phyloP scores from a whole-genome alignment of 1,284 basidiomycete species.

The Trichosporon inkin region DNA sequence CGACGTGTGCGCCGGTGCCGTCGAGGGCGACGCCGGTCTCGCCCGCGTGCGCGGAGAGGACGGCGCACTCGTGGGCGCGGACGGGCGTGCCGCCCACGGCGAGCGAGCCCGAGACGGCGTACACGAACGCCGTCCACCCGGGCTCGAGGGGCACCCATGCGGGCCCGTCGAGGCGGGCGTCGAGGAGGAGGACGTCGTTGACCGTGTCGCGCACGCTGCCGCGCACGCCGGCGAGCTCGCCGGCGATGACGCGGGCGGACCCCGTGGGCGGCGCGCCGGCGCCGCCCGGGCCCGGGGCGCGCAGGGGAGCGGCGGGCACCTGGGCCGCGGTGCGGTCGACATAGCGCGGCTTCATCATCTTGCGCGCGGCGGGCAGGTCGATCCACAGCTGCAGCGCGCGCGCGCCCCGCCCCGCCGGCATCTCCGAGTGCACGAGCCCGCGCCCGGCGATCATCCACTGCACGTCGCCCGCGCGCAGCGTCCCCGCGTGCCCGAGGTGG shows the following conservation, averaged over 20 bases:
- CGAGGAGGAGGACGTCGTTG: constrained; percentile 56
- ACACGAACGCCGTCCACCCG: constrained; percentile 78
- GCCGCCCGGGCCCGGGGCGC: background rate
- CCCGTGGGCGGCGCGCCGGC: too few relatives aligned
- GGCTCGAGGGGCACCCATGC: constrained; percentile 82
- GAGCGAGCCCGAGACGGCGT: constrained; percentile 63
- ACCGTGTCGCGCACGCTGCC: constrained; percentile 86
- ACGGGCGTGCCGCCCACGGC: constrained; percentile 53
- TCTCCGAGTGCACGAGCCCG: constrained; percentile 69
- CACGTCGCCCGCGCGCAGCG: constrained; percentile 74
- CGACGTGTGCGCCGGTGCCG: constrained; percentile 53
- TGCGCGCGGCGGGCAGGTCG: constrained; percentile 79
- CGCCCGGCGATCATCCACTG: constrained; percentile 91
- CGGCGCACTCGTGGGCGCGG: constrained; percentile 68
- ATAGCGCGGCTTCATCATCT: constrained; percentile 64
- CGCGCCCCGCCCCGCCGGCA: constrained; percentile 62
- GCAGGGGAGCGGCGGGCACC: background rate
- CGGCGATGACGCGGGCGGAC: constrained; percentile 67
- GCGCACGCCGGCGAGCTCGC: constrained; percentile 66
- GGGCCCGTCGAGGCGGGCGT: constrained; percentile 60
- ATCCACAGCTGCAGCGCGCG: constrained; percentile 87
- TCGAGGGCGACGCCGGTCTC: constrained; percentile 44
- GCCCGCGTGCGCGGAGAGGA: constrained; percentile 43
- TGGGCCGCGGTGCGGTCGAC: constrained; percentile 33
- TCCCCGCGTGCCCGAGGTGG: constrained; percentile 77